Percentiles rank a stretch among this genome's conserved stretches.
Evolutionary conservation across 202 grass and related monocot species (phyloP).

Genomic region (Eragrostis tef): DNA sequence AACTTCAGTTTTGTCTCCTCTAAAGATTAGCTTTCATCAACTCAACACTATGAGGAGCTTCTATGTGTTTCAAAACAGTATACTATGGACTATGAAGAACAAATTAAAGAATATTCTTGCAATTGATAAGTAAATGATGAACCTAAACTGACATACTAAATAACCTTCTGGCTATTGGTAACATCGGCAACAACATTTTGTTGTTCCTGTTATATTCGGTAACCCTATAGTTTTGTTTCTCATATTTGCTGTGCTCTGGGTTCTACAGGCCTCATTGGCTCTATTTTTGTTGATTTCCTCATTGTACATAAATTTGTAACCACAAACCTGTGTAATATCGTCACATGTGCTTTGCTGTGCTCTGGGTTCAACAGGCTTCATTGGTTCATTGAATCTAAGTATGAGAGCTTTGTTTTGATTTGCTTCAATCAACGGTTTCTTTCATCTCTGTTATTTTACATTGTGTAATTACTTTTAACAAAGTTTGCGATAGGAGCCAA

Average conservation of each 20-base stretch:
- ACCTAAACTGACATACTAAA: background rate
- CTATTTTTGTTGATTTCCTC: background rate
- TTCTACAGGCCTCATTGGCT: background rate
- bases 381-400: slow-evolving; percentile 2
- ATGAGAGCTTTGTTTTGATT: slow-evolving; percentile 6
- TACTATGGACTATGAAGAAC: background rate
- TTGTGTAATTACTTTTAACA: slow-evolving; percentile 1
- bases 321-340: background rate
- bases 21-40: slow-evolving; percentile 16
- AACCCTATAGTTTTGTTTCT: background rate
- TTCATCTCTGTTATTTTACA: background rate
- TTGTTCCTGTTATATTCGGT: background rate
- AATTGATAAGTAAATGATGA: background rate
- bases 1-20: background rate
- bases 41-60: background rate
- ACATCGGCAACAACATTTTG: background rate
- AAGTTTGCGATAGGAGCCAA: background rate
- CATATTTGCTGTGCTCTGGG: slow-evolving; percentile 2
- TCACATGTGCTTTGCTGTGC: background rate
- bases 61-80: background rate
- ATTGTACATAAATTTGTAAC: background rate
- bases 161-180: background rate
- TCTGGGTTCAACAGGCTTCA: no score
- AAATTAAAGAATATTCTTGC: slow-evolving; percentile 10
- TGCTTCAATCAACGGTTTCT: background rate